These are phyloP conservation scores for Brettanomyces sp. DNA, from an alignment of 805 yeast genomes.

Conservation along the genomic window DNA sequence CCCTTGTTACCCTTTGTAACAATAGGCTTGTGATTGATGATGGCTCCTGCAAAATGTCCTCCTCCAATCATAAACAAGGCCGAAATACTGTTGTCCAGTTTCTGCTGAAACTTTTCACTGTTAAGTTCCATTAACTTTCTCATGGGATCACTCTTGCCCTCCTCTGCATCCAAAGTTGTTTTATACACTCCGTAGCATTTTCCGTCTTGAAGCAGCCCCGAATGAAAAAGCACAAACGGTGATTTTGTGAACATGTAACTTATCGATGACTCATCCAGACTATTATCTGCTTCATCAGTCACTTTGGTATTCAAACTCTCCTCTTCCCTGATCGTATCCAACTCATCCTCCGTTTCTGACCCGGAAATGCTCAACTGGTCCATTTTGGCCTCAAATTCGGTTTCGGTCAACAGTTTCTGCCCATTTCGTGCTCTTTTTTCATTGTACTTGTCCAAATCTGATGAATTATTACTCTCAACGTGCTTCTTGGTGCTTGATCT, in stretches of 20 bases:
- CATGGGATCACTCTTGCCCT: slow-evolving; percentile 38
- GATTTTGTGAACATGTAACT: slow-evolving; percentile 61
- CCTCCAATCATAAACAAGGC: slow-evolving; percentile 93
- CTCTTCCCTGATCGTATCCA: slow-evolving; percentile 12
- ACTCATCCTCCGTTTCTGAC: slow-evolving; percentile 19
- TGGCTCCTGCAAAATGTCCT: slow-evolving; percentile 96
- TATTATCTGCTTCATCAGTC: slow-evolving; percentile 6
- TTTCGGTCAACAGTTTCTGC: slow-evolving; percentile 39
- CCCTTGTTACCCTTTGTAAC: slow-evolving; percentile 48
- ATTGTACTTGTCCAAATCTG: slow-evolving; percentile 31
- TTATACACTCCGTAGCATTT: slow-evolving; percentile 64
- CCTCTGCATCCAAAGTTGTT: slow-evolving; percentile 38
- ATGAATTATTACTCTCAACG: background rate
- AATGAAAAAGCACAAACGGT: slow-evolving; percentile 51
- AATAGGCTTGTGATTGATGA: slow-evolving; percentile 61
- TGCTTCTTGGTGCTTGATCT: background rate
- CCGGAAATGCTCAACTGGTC: slow-evolving; percentile 54
- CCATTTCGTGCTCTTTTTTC: slow-evolving; percentile 41
- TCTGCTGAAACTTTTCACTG: slow-evolving; percentile 10
- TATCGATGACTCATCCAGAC: slow-evolving; percentile 25
- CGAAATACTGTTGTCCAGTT: slow-evolving; percentile 33
- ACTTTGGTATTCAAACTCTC: slow-evolving; percentile 10
- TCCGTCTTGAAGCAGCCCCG: slow-evolving; percentile 32
- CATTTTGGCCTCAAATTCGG: slow-evolving; percentile 46
- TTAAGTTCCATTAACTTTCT: slow-evolving; percentile 27